These are phyloP conservation scores for Exophiala aquamarina DNA, from an alignment of 2,329 filamentous ascomycete species.

Conservation along the genomic window DNA sequence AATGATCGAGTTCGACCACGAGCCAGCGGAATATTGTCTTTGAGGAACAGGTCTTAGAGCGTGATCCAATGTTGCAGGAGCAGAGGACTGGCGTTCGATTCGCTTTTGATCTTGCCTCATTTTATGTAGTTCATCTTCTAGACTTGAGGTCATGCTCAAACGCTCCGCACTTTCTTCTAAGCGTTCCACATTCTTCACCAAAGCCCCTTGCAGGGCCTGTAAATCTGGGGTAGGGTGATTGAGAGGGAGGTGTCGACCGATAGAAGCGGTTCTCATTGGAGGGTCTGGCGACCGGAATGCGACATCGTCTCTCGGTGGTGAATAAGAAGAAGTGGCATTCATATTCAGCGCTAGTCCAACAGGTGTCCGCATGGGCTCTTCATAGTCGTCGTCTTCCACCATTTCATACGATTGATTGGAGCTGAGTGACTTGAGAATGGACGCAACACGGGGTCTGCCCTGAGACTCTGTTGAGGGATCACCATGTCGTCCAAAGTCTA, in stretches of 20 bases:
- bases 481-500: slow-evolving; percentile 12
- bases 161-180: slow-evolving; percentile 50
- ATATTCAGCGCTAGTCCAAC: slow-evolving; percentile 11
- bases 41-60: slow-evolving; percentile 16
- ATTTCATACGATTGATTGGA: slow-evolving; percentile 43
- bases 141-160: slow-evolving; percentile 48
- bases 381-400: slow-evolving; percentile 48
- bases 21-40: slow-evolving; percentile 37
- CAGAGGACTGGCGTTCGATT: slow-evolving; percentile 38
- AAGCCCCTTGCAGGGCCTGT: slow-evolving; percentile 51
- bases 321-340: slow-evolving; percentile 4
- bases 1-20: slow-evolving; percentile 43
- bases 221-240: slow-evolving; percentile 51
- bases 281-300: slow-evolving; percentile 17
- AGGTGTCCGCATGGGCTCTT: slow-evolving; percentile 29
- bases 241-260: slow-evolving; percentile 43
- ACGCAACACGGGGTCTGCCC: slow-evolving; percentile 26
- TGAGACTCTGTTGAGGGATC: slow-evolving; percentile 8
- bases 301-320: slow-evolving; percentile 10
- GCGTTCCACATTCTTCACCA: slow-evolving; percentile 50
- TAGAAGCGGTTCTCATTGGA: slow-evolving; percentile 36
- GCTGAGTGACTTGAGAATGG: slow-evolving; percentile 40
- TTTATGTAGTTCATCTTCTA: slow-evolving; percentile 46
- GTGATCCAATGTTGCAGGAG: slow-evolving; percentile 24
- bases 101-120: slow-evolving; percentile 44